A percentile compares a stretch with the other conserved stretches of the same genome.
phyloP scores from a whole-genome alignment of 78 protist species.

The Dictyostelium firmibasis region DNA sequence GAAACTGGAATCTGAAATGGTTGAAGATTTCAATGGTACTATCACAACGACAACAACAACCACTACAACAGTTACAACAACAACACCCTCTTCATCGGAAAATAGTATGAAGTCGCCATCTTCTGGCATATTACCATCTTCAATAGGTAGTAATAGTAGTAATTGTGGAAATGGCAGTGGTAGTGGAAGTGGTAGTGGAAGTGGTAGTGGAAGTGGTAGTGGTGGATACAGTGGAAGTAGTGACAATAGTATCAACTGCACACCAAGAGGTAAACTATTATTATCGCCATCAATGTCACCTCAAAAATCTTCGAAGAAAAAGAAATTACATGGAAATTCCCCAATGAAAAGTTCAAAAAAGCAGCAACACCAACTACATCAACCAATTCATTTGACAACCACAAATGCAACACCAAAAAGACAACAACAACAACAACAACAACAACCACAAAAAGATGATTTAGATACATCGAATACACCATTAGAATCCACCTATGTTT shows the following conservation, averaged over 20 bases:
- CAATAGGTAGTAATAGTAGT: neutral
- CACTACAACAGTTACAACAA: neutral
- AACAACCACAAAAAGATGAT: neutral
- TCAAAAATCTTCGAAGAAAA: neutral
- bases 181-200: neutral
- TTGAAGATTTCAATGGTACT: neutral
- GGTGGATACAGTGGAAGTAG: too few relatives aligned
- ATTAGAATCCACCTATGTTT: neutral
- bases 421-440: neutral
- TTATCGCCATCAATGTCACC: neutral
- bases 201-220: neutral
- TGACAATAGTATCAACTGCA: neutral
- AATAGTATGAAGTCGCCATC: neutral
- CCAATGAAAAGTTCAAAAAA: neutral
- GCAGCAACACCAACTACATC: neutral
- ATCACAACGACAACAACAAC: neutral
- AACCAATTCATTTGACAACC: neutral
- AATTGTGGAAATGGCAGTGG: neutral
- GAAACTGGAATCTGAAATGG: constrained; percentile 8
- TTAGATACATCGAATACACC: neutral
- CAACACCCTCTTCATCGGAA: neutral
- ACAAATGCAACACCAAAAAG: neutral
- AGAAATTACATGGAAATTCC: neutral
- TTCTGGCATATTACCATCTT: neutral
- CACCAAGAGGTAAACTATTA: neutral